phyloP scores from a whole-genome alignment of 352 stramenopile genomes.

The Pseudoperonospora humuli region DNA sequence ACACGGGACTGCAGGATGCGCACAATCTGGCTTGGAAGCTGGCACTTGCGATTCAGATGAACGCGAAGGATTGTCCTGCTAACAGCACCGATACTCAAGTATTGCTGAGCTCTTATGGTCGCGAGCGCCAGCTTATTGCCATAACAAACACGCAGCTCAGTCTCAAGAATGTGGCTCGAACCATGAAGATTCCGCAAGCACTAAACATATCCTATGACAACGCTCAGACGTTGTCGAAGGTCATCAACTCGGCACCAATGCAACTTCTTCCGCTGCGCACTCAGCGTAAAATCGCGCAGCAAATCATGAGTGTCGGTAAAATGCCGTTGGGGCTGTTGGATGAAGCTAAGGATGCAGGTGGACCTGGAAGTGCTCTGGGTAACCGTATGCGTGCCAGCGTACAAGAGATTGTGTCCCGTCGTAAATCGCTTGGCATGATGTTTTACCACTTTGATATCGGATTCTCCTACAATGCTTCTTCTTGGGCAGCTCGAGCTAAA shows the following conservation, averaged over 20 bases:
- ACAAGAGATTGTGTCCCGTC: conserved; percentile 42
- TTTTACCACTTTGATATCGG: conserved; percentile 86
- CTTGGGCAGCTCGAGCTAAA: conserved; percentile 37
- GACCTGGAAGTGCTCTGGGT: conserved; percentile 37
- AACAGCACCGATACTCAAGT: conserved; percentile 7
- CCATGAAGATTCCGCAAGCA: conserved; percentile 73
- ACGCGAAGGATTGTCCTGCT: not conserved
- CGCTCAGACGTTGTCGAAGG: conserved; percentile 42
- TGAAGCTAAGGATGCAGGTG: conserved; percentile 15
- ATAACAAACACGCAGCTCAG: conserved; percentile 77
- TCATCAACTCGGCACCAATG: conserved; percentile 62
- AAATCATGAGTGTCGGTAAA: conserved; percentile 61
- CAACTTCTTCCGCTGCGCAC: conserved; percentile 41
- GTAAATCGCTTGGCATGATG: conserved; percentile 67
- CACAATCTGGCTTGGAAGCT: conserved; percentile 92
- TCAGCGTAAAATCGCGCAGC: conserved; percentile 58
- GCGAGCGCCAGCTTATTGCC: conserved; percentile 64
- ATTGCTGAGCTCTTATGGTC: conserved; percentile 73
- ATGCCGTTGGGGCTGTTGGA: conserved; percentile 54
- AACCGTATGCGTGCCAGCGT: conserved; percentile 52
- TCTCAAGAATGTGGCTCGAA: conserved; percentile 80
- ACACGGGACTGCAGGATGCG: conserved; percentile 88
- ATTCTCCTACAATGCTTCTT: conserved; percentile 57
- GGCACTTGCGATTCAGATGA: conserved; percentile 43
- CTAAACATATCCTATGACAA: conserved; percentile 80